Conservation (phyloP, 2,329 filamentous ascomycete species). For the Fusarium brachygibbosum region DNA sequence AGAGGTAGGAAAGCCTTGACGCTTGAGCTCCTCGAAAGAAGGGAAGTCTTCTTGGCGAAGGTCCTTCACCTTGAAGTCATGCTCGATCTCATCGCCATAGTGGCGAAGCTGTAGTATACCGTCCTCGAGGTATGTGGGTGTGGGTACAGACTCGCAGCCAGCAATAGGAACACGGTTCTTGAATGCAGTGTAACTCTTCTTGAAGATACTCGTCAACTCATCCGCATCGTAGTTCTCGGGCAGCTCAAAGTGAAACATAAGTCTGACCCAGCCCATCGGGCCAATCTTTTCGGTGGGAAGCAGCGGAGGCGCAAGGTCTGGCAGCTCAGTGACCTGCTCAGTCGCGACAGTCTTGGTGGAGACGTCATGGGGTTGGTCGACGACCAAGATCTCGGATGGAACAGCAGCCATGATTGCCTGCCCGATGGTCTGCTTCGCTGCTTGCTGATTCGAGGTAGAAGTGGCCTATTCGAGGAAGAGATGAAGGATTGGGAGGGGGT, state of each 20-base stretch:
- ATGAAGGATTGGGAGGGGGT: neutral
- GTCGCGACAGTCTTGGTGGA: neutral
- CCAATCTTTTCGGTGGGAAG: slow-evolving; percentile 26
- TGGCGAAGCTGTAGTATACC: slow-evolving; percentile 18
- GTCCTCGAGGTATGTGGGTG: neutral
- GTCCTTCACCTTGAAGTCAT: slow-evolving; percentile 25
- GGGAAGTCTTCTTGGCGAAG: slow-evolving; percentile 14
- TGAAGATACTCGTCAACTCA: neutral
- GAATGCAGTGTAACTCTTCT: slow-evolving; percentile 1
- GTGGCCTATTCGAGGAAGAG: neutral
- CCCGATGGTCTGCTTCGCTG: neutral
- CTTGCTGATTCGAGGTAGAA: neutral
- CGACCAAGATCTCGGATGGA: slow-evolving; percentile 1
- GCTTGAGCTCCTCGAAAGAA: slow-evolving; percentile 14
- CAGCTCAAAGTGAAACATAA: slow-evolving; percentile 19
- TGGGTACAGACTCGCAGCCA: slow-evolving; percentile 15
- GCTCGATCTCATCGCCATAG: slow-evolving; percentile 23
- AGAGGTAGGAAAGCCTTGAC: slow-evolving; percentile 3
- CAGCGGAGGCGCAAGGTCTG: slow-evolving; percentile 22
- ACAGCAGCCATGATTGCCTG: slow-evolving; percentile 15
- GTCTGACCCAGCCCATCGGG: slow-evolving; percentile 21
- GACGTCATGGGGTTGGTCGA: slow-evolving; percentile 1
- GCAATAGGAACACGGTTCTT: slow-evolving; percentile 18
- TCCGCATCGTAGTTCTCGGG: slow-evolving; percentile 2
- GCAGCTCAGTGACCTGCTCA: slow-evolving; percentile 1